Base-by-base conservation (phyloP, 768 basidiomycete species). In the Flagelloscypha sp. region DNA sequence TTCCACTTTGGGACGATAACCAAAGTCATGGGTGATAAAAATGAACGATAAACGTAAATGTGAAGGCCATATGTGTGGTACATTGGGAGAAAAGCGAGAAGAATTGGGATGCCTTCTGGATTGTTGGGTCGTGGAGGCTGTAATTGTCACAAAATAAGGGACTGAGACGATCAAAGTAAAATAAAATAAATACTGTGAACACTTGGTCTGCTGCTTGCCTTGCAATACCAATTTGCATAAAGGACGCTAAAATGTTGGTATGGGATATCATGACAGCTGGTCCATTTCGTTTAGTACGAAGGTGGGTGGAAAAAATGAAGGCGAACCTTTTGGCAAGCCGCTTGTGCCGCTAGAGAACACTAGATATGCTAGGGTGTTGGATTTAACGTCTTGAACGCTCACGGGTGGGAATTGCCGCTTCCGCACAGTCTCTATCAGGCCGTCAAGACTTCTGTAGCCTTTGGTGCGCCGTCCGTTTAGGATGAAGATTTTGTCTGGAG, bases 301-400 rank as follows among this genome's bases (percentile, higher is more conserved):
- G 20, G 29, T 17, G 33, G 20, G 33, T n/a, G 6, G 7, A 29
- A 19, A 44, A 19, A 5, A 17, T 25, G 21, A 37, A 11, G 22
- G 19, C 38, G 13, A 18, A 76, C 82, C 81, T 70, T 86, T 86
- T 0, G 84, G 81, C 3, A 77, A 57, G 1, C 84, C 84, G 40
- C 70, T 84, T 0, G 84, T 86, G 16, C 84, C 84, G 46, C 84
- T 85, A 1, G 84, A 86, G 48, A 83, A 84, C 0, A 79, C 60
- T 3, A 86, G 59, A 50, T 85, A 83, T 1, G 79, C 83, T 1
- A 84, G 55, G 0, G 76, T 80, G 40, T 77, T 58, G 20, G 57
- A 61, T 12, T 44, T 56, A 0, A 71, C 79, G 0, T 63, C 58
- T 27, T 61, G 64, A 21, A 74, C 54, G 1, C 60, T 57, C 1